phyloP scores from a whole-genome alignment of 2,329 filamentous ascomycete genomes.

The Alternaria sp. region DNA sequence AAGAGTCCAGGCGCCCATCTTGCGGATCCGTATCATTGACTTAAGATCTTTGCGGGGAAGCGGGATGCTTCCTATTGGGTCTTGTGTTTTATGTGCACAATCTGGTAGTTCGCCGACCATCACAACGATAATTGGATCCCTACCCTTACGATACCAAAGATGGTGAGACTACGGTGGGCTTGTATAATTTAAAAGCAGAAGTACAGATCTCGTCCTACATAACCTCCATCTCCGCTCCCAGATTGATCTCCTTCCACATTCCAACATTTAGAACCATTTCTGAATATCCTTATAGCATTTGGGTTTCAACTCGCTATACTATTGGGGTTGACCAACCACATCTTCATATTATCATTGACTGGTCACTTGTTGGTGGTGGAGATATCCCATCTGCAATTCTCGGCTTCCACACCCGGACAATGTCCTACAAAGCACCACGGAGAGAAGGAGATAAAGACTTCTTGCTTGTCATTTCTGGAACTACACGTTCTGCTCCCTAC shows the following conservation, averaged over 20 bases:
- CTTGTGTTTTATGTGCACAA: background rate
- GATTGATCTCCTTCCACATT: background rate
- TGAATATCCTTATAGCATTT: background rate
- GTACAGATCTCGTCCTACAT: constrained; percentile 10
- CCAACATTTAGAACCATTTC: background rate
- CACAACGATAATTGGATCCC: background rate
- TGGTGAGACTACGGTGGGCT: background rate
- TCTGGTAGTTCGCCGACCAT: background rate
- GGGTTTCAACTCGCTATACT: background rate
- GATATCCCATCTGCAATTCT: background rate
- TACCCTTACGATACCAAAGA: background rate
- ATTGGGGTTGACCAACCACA: background rate
- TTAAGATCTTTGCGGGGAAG: constrained; percentile 14
- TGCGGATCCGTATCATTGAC: background rate
- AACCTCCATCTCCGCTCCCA: background rate
- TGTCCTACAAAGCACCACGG: constrained; percentile 26
- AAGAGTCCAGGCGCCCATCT: constrained; percentile 1
- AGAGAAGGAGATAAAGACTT: constrained; percentile 41
- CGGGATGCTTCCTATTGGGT: constrained; percentile 7
- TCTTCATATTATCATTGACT: background rate
- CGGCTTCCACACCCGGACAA: background rate
- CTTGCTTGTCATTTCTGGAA: constrained; percentile 42
- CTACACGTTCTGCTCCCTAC: constrained; percentile 38
- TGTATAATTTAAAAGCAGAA: constrained; percentile 10
- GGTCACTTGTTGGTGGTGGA: background rate